Evolutionary conservation across 192 early-diverging fungal genomes (phyloP), one percentile per base, ranked within the genome.

Genomic region (Thamnidium elegans): DNA sequence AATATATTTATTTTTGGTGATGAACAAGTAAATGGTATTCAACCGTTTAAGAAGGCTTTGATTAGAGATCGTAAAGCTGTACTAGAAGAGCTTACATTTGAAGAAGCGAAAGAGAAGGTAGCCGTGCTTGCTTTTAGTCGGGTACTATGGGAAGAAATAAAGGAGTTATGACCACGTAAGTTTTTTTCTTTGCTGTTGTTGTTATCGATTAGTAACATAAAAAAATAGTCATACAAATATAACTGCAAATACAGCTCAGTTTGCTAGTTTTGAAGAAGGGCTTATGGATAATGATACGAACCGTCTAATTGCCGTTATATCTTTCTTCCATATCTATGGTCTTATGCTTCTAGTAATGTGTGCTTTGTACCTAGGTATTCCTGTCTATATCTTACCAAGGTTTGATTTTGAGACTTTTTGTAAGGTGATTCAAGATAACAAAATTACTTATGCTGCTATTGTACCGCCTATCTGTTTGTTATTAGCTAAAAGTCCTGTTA

Each of bases 401-500:
- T 93, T 91, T 54, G 77, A 85, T 30, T 63, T 88, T 1, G 65
- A 63, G 2, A 59, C 42, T 8, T 90, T 89, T 58, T 80, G 87
- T 36, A 79, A 75, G 56, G 81, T 93, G 71, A 92, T 99, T 70
- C 66, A 78, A 32, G 83, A 73, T 51, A 87, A 90, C 75, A 81
- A 86, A 54, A 84, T 95, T 52, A 76, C 79, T 3, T 77, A 75
- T 45, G 88, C 93, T 3, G 88, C 89, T 64, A 83, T 99, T 50
- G 92, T 99, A 43, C 78, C 92, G 13, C 90, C 90, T 34, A 86
- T 92, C 63, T 66, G 84, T 14, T 19, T 92, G 7, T 62, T 78
- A 42, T 66, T 94, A 36, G 80, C 81, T 17, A 89, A 90, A 64
- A 67, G 75, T 20, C 89, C 89, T 4, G 54, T 87, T 50, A 81